These are phyloP conservation scores for Trichoderma brevicompactum DNA, from an alignment of 2,329 filamentous ascomycete species.

Conservation along the genomic window DNA sequence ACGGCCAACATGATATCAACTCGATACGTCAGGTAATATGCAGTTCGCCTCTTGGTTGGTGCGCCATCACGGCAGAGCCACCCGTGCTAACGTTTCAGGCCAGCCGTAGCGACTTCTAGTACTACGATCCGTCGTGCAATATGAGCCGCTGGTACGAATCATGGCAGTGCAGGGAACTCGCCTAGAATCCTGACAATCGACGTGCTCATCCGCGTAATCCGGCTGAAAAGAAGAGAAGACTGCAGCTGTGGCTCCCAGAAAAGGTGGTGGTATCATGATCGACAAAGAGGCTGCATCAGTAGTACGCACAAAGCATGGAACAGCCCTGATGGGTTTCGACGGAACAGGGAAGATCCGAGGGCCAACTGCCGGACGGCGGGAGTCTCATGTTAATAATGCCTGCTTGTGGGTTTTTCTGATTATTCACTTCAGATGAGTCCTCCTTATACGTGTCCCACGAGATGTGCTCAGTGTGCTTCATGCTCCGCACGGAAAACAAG, in stretches of 20 bases:
- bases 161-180: neutral
- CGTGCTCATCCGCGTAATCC: neutral
- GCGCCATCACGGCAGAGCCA: neutral
- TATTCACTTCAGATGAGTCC: neutral
- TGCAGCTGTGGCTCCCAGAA: neutral
- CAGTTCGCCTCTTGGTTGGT: neutral
- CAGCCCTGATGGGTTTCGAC: slow-evolving; percentile 6
- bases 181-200: neutral
- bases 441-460: neutral
- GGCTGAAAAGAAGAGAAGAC: neutral
- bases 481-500: too few relatives aligned
- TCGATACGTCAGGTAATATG: too few relatives aligned
- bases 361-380: neutral
- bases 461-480: too few relatives aligned
- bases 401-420: neutral
- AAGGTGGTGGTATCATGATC: slow-evolving; percentile 5
- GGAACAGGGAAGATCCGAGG: slow-evolving; percentile 2
- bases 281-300: slow-evolving; percentile 8
- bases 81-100: slow-evolving; percentile 14
- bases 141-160: neutral
- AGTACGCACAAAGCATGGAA: neutral
- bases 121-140: neutral
- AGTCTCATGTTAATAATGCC: neutral
- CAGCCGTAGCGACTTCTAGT: neutral
- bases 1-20: too few relatives aligned